Evolutionary conservation across 2,329 filamentous ascomycete genomes (phyloP), one percentile per base, ranked within the genome.

Genomic region (Aureobasidium sp.): DNA sequence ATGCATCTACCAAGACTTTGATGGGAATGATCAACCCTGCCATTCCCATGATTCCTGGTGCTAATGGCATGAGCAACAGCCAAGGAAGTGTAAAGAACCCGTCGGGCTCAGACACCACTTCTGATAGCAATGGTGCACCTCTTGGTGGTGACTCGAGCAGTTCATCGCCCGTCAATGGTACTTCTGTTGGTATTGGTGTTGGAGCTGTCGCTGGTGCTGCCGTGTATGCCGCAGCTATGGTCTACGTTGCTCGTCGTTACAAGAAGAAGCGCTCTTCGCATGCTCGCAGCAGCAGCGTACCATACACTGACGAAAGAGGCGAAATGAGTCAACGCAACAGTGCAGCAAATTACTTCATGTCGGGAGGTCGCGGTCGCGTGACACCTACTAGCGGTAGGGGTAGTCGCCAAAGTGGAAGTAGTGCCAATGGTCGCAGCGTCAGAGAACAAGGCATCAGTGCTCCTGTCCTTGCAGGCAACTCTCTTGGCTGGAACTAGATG

Each of bases 201-300:
- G 90, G 90, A 69, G 88, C 90, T 30, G 84, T 92, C 36, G 83
- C 84, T 47, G 86, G 91, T 70, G 90, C 90, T 45, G 88, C 87
- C 55, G 86, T 91, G n/a, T 96, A 96, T 68, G 92, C 91, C 70
- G 90, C 89, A 13, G 91, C 90, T 73, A 96, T 97, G 92, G 93
- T 96, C 78, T 86, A 94, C 70, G 85, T 96, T 67, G 92, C 92
- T 54, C 87, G 91, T 64, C 85, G 92, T 63, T 96, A 96, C 82
- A 91, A 89, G 82, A 88, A 86, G 76, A 84, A 88, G 72, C 79
- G 85, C 55, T 63, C 67, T 58, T 67, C 67, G 37, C 90, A 95
- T 77, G 83, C 86, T 70, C 89, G 91, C 63, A 81, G 87, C 58
- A 90, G 86, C 80, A 95, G 90, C 49, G 77, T 93, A 55, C 82